Base-by-base conservation (phyloP, 345 rosid species). In the Melastoma malabathricum region DNA sequence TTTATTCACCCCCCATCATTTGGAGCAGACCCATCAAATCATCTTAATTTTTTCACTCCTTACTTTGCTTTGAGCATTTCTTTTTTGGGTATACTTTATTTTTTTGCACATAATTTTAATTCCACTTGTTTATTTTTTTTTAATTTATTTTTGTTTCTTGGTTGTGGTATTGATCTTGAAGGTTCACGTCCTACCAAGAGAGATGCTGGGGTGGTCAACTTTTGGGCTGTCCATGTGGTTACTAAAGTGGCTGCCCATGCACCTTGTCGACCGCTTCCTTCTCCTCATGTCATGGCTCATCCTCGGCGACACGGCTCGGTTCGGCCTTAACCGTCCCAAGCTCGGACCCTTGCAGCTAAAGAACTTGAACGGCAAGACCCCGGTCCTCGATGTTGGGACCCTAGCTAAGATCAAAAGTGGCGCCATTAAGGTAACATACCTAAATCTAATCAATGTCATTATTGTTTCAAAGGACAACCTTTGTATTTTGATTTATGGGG, bases 171-270 rank as follows among this genome's bases (percentile, higher is more conserved):
- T 14, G n/a, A 18, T 47, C 25, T 57, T 75, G 77, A 70, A 92
- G 98, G 95, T 92, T 69, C 98, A 92, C 76, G 80, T 92, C 68
- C 76, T 92, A 59, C 98, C 98, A 58, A 85, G 72, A 69, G 85
- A 84, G 79, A 73, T 87, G 93, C 82, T 92, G 59, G 98, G 98
- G 23, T 70, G 51, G 71, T 92, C 96, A 34, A 87, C 96, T 65
- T 92, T 92, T 77, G 96, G 89, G 62, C 57, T 87, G 73, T 74
- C 98, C 69, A 84, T 87, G 89, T 82, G 86, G 81, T 60, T 92
- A 64, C 80, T 84, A 43, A 84, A 77, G 74, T 92, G 96, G 98
- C 51, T 92, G 59, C 89, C 98, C 60, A 61, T 82, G 48, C 68
- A 73, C 19, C 52, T 84, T 55, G 98, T 92, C 51, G 98, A 90